Base-by-base conservation (phyloP, 2,329 filamentous ascomycete genomes). In the Raffaelea albimanens region DNA sequence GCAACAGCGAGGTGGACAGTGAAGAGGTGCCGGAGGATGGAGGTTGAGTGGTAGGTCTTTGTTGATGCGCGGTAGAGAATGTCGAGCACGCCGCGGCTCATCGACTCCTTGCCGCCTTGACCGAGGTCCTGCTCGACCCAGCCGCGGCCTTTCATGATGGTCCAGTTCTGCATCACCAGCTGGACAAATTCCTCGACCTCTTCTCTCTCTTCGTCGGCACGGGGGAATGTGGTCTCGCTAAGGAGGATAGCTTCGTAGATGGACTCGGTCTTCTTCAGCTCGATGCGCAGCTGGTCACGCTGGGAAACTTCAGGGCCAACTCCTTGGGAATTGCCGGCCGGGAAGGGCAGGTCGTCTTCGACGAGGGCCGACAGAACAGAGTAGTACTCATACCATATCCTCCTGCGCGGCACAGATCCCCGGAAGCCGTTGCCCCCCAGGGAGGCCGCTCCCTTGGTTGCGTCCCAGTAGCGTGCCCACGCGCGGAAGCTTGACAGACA, bases 41-140 rank as follows among this genome's bases (percentile, higher is more conserved):
- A 72, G 1, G 91, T 95, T 1, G 93, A 98, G 65, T 98, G 93
- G 59, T 93, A 98, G 0, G 90, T 95, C 64, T 93, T 95, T 10
- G 85, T 88, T 8, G 91, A 87, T 20, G 90, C 87, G 36, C 85
- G 84, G 64, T 97, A 98, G 7, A 98, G 73, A 23, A 89, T 86
- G 63, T 93, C 90, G 38, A 98, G 75, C 29, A 94, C 81, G 44
- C 82, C 82, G 46, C 84, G 80, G 53, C 85, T 85, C 18, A 91
- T 69, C 20, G 75, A 79, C 58, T 83, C 80, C 56, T 88, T 85
- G 9, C 89, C 90, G 5, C 86, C 88, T 57, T 83, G 79, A 3
- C 87, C 89, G 23, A 96, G 72, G 55, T 95, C 88, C 46, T 80
- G 70, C 53, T 95, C 85, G 39, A 73, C 76, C 90, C 90, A 96